Base-by-base conservation (phyloP, 495 filamentous ascomycete genomes). In the Aspergillus taichungensis region DNA sequence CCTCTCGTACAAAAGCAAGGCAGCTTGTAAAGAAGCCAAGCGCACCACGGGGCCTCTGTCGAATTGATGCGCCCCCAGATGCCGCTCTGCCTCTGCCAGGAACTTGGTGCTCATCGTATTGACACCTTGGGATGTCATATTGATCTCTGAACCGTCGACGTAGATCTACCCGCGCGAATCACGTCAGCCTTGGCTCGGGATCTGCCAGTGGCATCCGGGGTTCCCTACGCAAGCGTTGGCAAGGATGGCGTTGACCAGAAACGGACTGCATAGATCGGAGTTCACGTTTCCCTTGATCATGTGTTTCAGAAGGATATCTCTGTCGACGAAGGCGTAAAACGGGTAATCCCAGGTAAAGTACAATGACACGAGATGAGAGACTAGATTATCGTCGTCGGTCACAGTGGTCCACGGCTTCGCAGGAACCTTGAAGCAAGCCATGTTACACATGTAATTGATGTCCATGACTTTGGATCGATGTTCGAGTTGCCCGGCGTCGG, bases 301-400 rank as follows among this genome's bases (percentile, higher is more conserved):
- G 32, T 72, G 60, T 13, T 54, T 53, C 28, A 71, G 14, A 46
- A 73, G 67, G 6, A 64, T 52, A 1, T 60, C 54, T 11, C 49
- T 52, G 14, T 66, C 64, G 34, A 74, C 51, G 33, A 57, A 66
- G 3, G 64, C 56, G 40, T 58, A 68, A 37, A 69, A 69, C 1
- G 64, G 59, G 30, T 69, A 64, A 30, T 66, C 65, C 67, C 67
- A 73, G 10, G 63, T 64, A 49, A 77, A 70, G 40, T 69, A 77
- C 5, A 68, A 44, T 3, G 69, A 71, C 0, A 77, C 51, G 7
- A 75, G 55, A 46, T 68, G 63, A 12, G 72, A 74, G 6, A 75
- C 71, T 34, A 77, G 51, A 4, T 61, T 61, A 43, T 68, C 59
- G 42, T 69, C 64, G 35, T 66, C 63, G 0, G 70, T 74, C 18